Evolutionary conservation across 2,329 filamentous ascomycete species (phyloP), one percentile per base, ranked within the genome.

Genomic region (Ophiocordyceps unilateralis): DNA sequence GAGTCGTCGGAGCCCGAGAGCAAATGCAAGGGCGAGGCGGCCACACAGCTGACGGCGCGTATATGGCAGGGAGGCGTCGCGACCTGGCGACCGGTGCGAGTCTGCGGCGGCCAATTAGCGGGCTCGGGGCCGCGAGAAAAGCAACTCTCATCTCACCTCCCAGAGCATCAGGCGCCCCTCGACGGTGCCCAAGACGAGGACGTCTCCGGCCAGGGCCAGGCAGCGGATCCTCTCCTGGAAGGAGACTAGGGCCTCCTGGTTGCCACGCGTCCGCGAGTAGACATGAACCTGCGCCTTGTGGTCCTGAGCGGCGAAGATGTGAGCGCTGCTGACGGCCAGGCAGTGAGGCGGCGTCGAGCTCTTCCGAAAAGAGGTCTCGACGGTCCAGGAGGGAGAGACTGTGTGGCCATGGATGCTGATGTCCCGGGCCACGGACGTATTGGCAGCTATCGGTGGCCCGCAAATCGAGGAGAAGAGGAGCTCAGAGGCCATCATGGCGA

Each of bases 261-360:
- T 91, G 23, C 83, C 83, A 48, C 83, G 83, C 45, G 78, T 71
- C 44, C 87, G 74, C 45, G 76, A 88, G 63, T 96, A 98, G 44
- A 98, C 86, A 62, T 96, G 85, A 1, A 98, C 74, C 37, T 93
- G 83, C 0, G 87, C 85, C 61, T 94, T 96, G 49, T 88, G 87
- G 41, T 82, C 73, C 59, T 98, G 91, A 4, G 86, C 89, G 4
- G 88, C 82, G 58, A 94, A 98, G 40, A 96, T 71, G 58, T 98
- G 91, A 19, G 80, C 80, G 39, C 75, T 69, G 60, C 74, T 93
- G 51, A 88, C 72, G 24, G 86, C 88, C 44, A 98, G 66, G 52
- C 84, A 81, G 59, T 89, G 84, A 45, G 72, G 67, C 22, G 80
- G 72, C n/a, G 80, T 78, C 15, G 84, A 83, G 66, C 84, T 93